Base-by-base conservation (phyloP, 148 eudicot species). In the Spergularia bocconei region DNA sequence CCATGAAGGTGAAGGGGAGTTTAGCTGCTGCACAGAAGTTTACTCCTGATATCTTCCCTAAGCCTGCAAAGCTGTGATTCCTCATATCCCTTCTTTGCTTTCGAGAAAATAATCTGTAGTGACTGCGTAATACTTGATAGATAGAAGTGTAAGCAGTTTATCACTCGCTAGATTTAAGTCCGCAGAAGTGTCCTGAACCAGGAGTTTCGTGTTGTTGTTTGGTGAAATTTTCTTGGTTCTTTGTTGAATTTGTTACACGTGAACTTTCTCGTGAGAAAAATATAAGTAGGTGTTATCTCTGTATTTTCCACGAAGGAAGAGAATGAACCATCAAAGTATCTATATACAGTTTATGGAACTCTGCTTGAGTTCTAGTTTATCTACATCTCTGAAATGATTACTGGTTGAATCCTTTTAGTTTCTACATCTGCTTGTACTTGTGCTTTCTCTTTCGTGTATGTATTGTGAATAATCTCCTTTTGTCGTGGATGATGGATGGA, bases 31-130 rank as follows among this genome's bases (percentile, higher is more conserved):
- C 99, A 17, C 91, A 87, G 80, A 95, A 95, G 76, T 95, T 92
- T 71, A 92, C 99, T 13, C 99, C 98, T 23, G 98, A 90, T 75
- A 95, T 95, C 52, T 95, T 95, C 84, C 99, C 99, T 67, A 95
- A 95, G 82, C 94, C 99, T 56, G 76, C 99, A 19, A 95, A 95
- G 86, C 79, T 95, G 98, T 95, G 90, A 95, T 80, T 80, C 71
- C 39, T 9, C 20, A 3, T 15, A 41, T 5, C 56, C 17, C 52
- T 56, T 6, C 72, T 52, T 68, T 60, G 39, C 16, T 25, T 44
- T 15, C 69, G 13, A 67, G 36, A 80, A 13, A 14, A 58, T 74
- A 53, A 20, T 66, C 50, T 67, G 55, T 41, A 69, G 20, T 72
- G 59, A 47, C 17, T n/a, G 13, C 13, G 1, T 55, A 29, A 29